These are phyloP conservation scores for Dillenia suffruticosa DNA, from an alignment of 164 flowering plant genomes.

Conservation along the genomic window DNA sequence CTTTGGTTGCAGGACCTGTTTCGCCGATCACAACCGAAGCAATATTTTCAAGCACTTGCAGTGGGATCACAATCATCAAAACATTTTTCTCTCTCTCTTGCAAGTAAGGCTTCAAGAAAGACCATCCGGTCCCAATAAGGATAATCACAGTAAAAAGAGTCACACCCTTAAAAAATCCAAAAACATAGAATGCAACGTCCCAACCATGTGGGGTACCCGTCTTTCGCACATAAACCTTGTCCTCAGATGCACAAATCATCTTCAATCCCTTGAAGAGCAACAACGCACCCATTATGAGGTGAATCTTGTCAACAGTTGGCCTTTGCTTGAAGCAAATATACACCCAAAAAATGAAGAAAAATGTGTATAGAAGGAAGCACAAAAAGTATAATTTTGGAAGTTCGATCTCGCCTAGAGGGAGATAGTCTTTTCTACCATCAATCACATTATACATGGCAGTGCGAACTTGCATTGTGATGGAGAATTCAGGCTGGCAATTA, in stretches of 20 bases:
- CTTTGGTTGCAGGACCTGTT: conserved; percentile 27
- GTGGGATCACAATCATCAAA: conserved; percentile 33
- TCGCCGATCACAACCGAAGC: conserved; percentile 30
- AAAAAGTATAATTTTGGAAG: conserved; percentile 25
- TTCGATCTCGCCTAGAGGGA: conserved; percentile 28
- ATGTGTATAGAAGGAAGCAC: conserved; percentile 18
- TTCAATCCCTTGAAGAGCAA: conserved; percentile 29
- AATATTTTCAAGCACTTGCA: conserved; percentile 39
- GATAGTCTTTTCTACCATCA: conserved; percentile 24
- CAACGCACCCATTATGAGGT: conserved; percentile 33
- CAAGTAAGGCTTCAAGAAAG: conserved; percentile 36
- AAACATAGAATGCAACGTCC: conserved; percentile 35
- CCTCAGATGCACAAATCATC: conserved; percentile 37
- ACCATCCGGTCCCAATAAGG: conserved; percentile 48
- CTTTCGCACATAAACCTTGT: conserved; percentile 17
- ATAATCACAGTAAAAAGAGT: conserved; percentile 38
- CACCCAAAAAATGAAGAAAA: conserved; percentile 19
- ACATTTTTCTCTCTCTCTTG: conserved; percentile 40
- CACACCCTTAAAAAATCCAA: conserved; percentile 36
- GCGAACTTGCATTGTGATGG: conserved; percentile 30
- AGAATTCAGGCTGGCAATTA: conserved; percentile 39
- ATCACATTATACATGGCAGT: conserved; percentile 32
- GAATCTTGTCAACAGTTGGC: conserved; percentile 25
- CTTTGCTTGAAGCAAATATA: conserved; percentile 22
- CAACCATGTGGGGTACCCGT: conserved; percentile 45